Conservation (phyloP, 2,329 filamentous ascomycete species). For the Hypoxylon sp. region DNA sequence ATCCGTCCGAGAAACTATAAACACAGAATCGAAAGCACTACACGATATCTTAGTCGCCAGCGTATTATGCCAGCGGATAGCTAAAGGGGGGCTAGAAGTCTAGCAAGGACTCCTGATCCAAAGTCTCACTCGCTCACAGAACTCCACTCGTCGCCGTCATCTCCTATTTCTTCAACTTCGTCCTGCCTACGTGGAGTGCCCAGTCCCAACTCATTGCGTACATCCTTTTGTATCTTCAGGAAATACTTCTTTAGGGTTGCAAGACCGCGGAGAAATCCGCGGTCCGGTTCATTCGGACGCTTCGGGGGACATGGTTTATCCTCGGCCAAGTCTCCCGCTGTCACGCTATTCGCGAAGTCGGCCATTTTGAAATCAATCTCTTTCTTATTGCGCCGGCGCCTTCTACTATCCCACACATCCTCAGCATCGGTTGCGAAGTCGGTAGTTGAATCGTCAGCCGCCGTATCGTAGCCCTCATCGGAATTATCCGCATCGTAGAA, state of each 20-base stretch:
- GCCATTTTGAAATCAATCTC: constrained; percentile 96
- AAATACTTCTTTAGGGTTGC: constrained; percentile 87
- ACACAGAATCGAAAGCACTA: constrained; percentile 36
- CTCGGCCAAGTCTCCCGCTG: constrained; percentile 79
- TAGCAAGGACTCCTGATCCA: background rate
- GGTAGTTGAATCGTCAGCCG: constrained; percentile 70
- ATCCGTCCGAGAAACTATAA: constrained; percentile 37
- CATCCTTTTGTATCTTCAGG: constrained; percentile 85
- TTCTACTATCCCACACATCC: constrained; percentile 59
- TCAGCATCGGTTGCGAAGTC: constrained; percentile 72
- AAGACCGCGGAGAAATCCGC: constrained; percentile 89
- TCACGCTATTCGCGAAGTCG: constrained; percentile 98
- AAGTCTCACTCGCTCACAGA: constrained; percentile 50
- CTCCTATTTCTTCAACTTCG: constrained; percentile 45
- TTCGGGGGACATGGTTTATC: constrained; percentile 82
- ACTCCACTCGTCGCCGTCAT: constrained; percentile 49
- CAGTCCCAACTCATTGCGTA: constrained; percentile 69
- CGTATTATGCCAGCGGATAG: background rate
- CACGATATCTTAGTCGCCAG: constrained; percentile 12
- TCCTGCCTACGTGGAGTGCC: constrained; percentile 39
- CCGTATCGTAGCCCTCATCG: constrained; percentile 66
- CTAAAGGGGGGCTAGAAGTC: background rate
- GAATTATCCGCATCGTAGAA: constrained; percentile 90
- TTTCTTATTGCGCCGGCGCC: constrained; percentile 65
- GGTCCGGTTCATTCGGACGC: constrained; percentile 84